Evolutionary conservation across 2,329 filamentous ascomycete genomes (phyloP).

Genomic region (Fonsecaea multimorphosa): DNA sequence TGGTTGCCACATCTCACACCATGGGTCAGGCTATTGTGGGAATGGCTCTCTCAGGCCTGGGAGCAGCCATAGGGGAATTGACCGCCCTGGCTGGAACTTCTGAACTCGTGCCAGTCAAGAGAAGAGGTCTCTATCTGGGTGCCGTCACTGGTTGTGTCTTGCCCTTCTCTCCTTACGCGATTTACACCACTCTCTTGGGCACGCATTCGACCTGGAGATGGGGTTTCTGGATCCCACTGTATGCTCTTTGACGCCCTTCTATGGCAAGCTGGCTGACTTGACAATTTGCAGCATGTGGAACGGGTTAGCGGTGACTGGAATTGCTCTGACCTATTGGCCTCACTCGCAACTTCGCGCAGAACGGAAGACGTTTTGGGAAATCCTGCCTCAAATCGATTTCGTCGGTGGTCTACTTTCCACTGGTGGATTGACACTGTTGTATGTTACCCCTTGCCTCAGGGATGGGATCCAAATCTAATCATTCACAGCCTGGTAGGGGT

Average conservation of each 20-base stretch:
- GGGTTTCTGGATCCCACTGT: conserved; percentile 3
- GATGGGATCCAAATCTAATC: conserved; percentile 3
- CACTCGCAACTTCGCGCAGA: conserved; percentile 3
- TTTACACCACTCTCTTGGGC: neutral
- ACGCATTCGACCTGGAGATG: conserved; percentile 7
- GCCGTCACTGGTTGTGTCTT: conserved; percentile 10
- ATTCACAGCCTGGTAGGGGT: conserved; percentile 49
- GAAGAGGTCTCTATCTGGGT: conserved; percentile 17
- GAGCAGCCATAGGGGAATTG: conserved; percentile 22
- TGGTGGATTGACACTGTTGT: conserved; percentile 45
- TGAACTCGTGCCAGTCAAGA: conserved; percentile 26
- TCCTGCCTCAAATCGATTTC: conserved; percentile 57
- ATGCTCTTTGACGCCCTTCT: neutral
- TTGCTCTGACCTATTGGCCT: conserved; percentile 4
- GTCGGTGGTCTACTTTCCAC: conserved; percentile 58
- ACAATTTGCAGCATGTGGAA: conserved; percentile 13
- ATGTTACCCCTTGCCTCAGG: no score
- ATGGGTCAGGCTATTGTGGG: conserved; percentile 17
- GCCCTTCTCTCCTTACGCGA: conserved; percentile 21
- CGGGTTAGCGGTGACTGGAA: neutral
- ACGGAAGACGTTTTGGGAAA: no score
- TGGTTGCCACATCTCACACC: neutral
- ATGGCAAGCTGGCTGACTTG: neutral
- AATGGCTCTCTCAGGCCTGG: conserved; percentile 1
- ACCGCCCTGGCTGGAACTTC: conserved; percentile 25